Conservation (phyloP, 495 filamentous ascomycete species). For the Chaetomidium leptoderma region DNA sequence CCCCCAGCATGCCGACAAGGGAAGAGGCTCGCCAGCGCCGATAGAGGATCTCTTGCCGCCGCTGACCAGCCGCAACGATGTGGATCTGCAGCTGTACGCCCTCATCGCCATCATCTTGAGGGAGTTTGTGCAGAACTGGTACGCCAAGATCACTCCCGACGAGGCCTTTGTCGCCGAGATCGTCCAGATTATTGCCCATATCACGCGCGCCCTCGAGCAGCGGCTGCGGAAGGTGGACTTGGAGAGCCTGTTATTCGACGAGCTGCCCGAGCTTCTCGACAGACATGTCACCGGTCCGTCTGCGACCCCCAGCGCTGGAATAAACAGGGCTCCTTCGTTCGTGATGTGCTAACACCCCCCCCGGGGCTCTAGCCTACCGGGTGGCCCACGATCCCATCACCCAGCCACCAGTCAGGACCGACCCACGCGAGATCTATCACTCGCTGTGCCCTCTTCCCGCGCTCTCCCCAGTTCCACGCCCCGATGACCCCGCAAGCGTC, state of each 20-base stretch:
- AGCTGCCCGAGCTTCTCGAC: constrained; percentile 77
- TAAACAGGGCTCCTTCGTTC: not conserved
- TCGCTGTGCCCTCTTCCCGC: constrained; percentile 74
- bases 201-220: constrained; percentile 80
- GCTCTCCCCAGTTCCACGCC: constrained; percentile 68
- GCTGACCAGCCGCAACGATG: constrained; percentile 85
- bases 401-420: constrained; percentile 53
- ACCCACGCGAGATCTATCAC: constrained; percentile 72
- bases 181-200: constrained; percentile 82
- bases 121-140: constrained; percentile 90
- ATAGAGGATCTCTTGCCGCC: constrained; percentile 82
- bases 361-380: constrained; percentile 48
- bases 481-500: constrained; percentile 45
- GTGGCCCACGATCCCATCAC: constrained; percentile 47
- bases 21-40: constrained; percentile 39
- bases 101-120: constrained; percentile 81
- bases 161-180: constrained; percentile 81
- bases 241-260: constrained; percentile 78
- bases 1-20: constrained; percentile 44
- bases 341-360: constrained; percentile 18
- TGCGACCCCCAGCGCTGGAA: not conserved
- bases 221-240: constrained; percentile 77
- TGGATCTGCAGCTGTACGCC: constrained; percentile 89
- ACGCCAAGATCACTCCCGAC: constrained; percentile 85
- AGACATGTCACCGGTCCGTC: constrained; percentile 73